Percentiles rank a stretch among this genome's conserved stretches.
Conservation (phyloP, 257 asterid genomes). For the Petunia axillaris region DNA sequence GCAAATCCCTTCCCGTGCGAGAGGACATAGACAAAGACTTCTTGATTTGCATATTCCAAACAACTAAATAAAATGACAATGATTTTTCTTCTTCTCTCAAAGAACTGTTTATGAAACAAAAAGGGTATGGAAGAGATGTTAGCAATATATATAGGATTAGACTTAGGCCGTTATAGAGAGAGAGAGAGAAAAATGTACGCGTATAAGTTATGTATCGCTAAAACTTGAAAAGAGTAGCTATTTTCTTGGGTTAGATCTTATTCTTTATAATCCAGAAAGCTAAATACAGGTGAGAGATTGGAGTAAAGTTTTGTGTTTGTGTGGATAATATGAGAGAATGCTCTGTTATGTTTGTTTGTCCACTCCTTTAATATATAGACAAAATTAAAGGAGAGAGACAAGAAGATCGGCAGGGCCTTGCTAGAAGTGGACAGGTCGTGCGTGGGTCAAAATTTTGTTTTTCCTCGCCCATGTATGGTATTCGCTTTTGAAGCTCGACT, state of each 20-base stretch:
- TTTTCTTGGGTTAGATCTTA: conserved; percentile 9
- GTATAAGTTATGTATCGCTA: not conserved
- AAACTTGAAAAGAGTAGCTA: not conserved
- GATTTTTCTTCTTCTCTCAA: not conserved
- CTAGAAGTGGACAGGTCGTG: not conserved
- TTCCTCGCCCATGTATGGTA: too few relatives aligned
- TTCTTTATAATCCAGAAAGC: not conserved
- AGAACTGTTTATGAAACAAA: conserved; percentile 14
- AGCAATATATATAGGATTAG: not conserved
- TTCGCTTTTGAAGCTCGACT: too few relatives aligned
- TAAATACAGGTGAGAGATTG: not conserved
- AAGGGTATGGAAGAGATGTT: not conserved
- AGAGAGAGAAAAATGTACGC: not conserved
- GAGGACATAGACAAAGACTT: conserved; percentile 52
- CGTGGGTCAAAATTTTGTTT: not conserved
- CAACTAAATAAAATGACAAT: not conserved
- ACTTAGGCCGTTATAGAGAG: not conserved
- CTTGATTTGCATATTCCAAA: conserved; percentile 58
- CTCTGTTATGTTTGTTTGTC: not conserved
- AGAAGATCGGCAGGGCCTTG: not conserved
- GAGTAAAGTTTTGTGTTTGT: not conserved
- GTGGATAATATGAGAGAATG: conserved; percentile 20
- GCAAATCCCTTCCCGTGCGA: conserved; percentile 75
- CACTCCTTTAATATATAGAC: not conserved
- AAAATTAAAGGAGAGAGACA: not conserved